Evolutionary conservation across 129 eudicot species (phyloP), one percentile per base, ranked within the genome.

Genomic region (Tanacetum coccineum): DNA sequence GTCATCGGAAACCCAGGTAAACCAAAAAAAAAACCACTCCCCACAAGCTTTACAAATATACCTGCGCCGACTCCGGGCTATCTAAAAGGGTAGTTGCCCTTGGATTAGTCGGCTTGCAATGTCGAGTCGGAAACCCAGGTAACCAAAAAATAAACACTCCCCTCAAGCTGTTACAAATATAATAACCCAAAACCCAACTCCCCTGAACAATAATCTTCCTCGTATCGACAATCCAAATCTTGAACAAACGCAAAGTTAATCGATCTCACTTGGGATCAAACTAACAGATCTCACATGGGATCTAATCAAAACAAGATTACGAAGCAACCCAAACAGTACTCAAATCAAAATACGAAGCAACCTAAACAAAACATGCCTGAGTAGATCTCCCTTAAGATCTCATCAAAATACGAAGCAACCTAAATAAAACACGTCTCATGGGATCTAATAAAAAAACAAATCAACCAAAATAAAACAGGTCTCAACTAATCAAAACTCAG

Each of bases 231-330:
- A 54, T 54, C 59, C 6, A 54, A 54, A 25, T 54, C 59, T 54
- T 54, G 59, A 54, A 54, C 28, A 54, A 19, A 7, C 4, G 28
- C 21, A 9, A 54, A 54, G 14, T 54, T 25, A 54, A 54, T 54
- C 39, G 2, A 10, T 55, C 59, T 48, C 17, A 11, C 17, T n/a
- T 48, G 52, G 52, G 15, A 6, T 6, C 15, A 0, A 48, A 48
- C 52, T 48, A 48, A 48, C 15, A 48, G 52, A 48, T 48, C 52
- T 54, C 30, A 54, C 59, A 18, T 54, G 59, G 59, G 32, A 54
- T 20, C 59, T 20, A 54, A 54, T 54, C 32, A 20, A 54, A 54
- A 54, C 26, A 32, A 32, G 1, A 32, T 4, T 32, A 32, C 5
- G 30, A 54, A 54, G 32, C 14, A 54, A 54, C 59, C 12, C 19